Conservation (phyloP, 2,329 filamentous ascomycete genomes). For the Xylariaceae sp. region DNA sequence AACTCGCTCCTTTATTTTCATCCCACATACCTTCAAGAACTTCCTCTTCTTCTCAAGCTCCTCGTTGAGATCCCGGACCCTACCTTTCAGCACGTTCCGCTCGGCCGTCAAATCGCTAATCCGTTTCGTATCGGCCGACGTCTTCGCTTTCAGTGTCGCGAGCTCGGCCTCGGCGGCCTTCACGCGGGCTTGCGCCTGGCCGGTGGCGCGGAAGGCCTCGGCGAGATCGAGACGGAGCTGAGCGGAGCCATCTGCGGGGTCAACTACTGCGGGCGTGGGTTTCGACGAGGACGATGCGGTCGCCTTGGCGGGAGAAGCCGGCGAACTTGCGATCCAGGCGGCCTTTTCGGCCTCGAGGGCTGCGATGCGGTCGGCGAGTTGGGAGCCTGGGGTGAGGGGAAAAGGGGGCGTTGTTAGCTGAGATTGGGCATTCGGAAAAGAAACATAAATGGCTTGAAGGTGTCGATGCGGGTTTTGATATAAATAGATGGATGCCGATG, state of each 20-base stretch:
- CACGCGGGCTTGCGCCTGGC: conserved; percentile 60
- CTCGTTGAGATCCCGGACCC: conserved; percentile 74
- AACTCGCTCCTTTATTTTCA: too few species aligned
- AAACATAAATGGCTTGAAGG: background rate
- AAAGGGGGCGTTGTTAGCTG: conserved; percentile 5
- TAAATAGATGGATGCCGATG: background rate
- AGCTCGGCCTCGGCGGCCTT: conserved; percentile 60
- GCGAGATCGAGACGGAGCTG: conserved; percentile 65
- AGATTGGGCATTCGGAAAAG: background rate
- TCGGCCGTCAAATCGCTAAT: conserved; percentile 60
- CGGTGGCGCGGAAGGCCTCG: conserved; percentile 69
- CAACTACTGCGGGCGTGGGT: conserved; percentile 18
- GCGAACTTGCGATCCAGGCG: conserved; percentile 16
- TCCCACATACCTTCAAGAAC: conserved; percentile 60
- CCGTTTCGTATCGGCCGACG: conserved; percentile 53
- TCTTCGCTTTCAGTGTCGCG: conserved; percentile 54
- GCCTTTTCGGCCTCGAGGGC: conserved; percentile 56
- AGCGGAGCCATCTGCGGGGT: conserved; percentile 30
- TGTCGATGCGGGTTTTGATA: background rate
- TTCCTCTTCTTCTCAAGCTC: conserved; percentile 81
- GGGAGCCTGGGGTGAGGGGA: conserved; percentile 29
- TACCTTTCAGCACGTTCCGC: conserved; percentile 55
- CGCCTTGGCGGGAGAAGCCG: conserved; percentile 20
- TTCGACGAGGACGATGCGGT: conserved; percentile 21
- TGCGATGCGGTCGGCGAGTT: conserved; percentile 54